Percentiles rank a stretch among this genome's conserved stretches.
phyloP scores from a whole-genome alignment of 108 stramenopile species.

The Cyclostephanos invisitatus region DNA sequence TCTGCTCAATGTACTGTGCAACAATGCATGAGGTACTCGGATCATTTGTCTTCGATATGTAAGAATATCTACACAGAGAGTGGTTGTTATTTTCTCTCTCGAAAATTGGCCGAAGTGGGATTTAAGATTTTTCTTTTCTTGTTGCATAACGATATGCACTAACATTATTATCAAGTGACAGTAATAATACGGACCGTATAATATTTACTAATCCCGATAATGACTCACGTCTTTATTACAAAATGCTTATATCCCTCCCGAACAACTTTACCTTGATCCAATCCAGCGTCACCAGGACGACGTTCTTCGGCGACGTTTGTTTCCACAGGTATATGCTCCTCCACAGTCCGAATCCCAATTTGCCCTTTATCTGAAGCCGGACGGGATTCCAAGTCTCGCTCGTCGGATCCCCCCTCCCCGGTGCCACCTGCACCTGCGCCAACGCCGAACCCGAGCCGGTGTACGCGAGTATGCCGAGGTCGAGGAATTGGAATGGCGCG shows the following conservation, averaged over 20 bases:
- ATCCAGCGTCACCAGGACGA: slow-evolving; percentile 87
- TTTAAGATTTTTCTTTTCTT: no score
- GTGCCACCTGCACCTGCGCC: slow-evolving; percentile 76
- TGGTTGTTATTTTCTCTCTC: no score
- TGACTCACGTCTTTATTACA: slow-evolving; percentile 7
- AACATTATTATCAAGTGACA: no score
- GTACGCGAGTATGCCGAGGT: slow-evolving; percentile 94
- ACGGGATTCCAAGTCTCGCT: slow-evolving; percentile 46
- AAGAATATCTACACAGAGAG: no score
- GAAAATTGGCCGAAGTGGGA: no score
- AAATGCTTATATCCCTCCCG: slow-evolving; percentile 81
- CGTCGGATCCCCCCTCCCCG: slow-evolving; percentile 45
- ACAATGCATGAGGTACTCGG: background rate
- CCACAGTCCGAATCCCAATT: slow-evolving; percentile 80
- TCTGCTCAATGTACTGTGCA: slow-evolving; percentile 34
- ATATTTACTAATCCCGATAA: no score
- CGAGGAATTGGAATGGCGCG: slow-evolving; percentile 93
- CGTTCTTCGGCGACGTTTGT: slow-evolving; percentile 88
- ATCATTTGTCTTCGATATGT: no score
- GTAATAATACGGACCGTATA: no score
- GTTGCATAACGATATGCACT: no score
- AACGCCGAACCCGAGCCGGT: slow-evolving; percentile 86
- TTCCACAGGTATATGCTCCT: slow-evolving; percentile 89
- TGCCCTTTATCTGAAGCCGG: slow-evolving; percentile 72
- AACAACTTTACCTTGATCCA: slow-evolving; percentile 88